Base-by-base conservation (phyloP, 345 rosid genomes). In the Tarenaya hassleriana region DNA sequence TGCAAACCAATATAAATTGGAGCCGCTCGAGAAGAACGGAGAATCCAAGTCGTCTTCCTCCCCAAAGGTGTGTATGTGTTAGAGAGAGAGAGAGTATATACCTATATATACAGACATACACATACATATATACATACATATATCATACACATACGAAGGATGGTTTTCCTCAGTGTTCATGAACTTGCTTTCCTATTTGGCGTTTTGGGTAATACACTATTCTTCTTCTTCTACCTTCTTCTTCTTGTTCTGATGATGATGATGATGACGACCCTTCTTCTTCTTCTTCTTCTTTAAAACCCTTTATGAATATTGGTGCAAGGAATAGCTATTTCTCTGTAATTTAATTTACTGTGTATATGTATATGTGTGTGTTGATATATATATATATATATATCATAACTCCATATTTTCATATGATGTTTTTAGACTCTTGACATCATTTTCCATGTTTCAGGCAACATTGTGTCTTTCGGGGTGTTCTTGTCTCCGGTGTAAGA, bases 401-500 rank as follows among this genome's bases (percentile, higher is more conserved):
- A 15, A 7, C 1, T 42, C 17, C 4, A 42, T 16, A 15, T 2
- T 45, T 45, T 11, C 1, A 11, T 44, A 6, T 16, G 19, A 16
- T 7, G 12, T 44, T 7, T 44, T 8, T 44, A 18, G 19, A 6
- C 50, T 5, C n/a, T 7, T 35, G 11, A 50, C 10, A 31, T 7
- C 11, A 10, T 35, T 35, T 37, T 1, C 37, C 52, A 17, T 62
- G n/a, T 33, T 56, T 16, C 63, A 83, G 95, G 97, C 52, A 86
- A 86, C 69, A 81, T 86, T 24, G 64, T 79, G 10, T 76, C 88
- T 10, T 74, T 77, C 55, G 24, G 83, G 59, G 83, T 81, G 50
- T 81, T 75, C 75, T 72, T 89, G 75, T 71, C 97, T 3, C 97
- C 97, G 17, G 47, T 83, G 94, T 89, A 76, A 81, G 90, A 44